Evolutionary conservation across 768 basidiomycete species (phyloP), one percentile per base, ranked within the genome.

Genomic region (Phylloporus rhodoxanthus): DNA sequence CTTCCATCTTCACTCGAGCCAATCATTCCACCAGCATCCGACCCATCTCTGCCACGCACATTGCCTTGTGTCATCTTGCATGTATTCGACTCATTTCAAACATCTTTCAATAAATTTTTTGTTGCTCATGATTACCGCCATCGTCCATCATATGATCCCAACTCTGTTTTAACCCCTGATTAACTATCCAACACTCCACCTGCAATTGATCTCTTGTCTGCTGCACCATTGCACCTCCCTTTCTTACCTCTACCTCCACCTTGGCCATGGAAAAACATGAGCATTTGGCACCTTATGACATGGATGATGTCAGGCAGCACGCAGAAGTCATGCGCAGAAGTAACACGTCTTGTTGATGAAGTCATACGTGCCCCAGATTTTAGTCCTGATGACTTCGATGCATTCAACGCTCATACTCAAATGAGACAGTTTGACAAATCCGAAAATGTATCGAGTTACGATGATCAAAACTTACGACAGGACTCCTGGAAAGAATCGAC

Each of bases 181-280:
- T 8, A 45, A n/a, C 10, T 34, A 8, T 21, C 43, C 7, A 32
- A 33, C 8, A 8, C 29, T 13, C 29, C 2, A 30, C 29, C 29
- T 13, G 11, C 5, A 1, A 30, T 13, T 4, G 5, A 13, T 30
- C 29, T 30, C 29, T 13, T 13, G 4, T 30, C 26, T 8, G 2
- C 29, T 13, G 11, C 29, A 3, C 11, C 29, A 30, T 5, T 5
- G 0, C 14, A 40, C 23, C 15, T n/a, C 8, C 23, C 23, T 8
- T 19, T 10, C 28, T 17, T 19, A 32, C 29, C 30, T 15, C 30
- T 30, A 1, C 6, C 32, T 6, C 43, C 43, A 2, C 55, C 52
- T 1, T 57, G 57, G 56, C 56, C 57, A 1, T 57, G 52, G 55
- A 15, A 17, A 19, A 47, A 34, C 5, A 57, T 58, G 50, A 7